Conservation (phyloP, 805 yeast species). For the Candida insectorum region DNA sequence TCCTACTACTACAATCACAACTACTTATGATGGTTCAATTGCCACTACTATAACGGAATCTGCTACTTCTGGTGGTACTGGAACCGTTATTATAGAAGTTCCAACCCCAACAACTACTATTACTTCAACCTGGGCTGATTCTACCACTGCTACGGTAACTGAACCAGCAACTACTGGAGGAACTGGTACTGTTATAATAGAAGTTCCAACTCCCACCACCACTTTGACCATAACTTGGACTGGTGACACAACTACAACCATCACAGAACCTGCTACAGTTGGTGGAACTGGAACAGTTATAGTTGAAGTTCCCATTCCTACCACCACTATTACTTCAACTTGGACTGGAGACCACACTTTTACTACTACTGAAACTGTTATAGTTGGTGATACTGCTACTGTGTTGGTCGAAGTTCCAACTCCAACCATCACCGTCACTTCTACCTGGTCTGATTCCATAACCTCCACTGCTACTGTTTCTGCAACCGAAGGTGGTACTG, state of each 20-base stretch:
- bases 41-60: neutral
- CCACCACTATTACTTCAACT: constrained; percentile 1
- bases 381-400: constrained; percentile 11
- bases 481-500: constrained; percentile 8
- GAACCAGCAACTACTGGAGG: neutral
- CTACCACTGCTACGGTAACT: neutral
- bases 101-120: constrained; percentile 7
- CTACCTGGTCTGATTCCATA: no score
- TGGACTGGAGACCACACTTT: constrained; percentile 8
- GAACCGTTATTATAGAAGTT: constrained; percentile 1
- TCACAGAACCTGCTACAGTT: constrained; percentile 15
- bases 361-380: constrained; percentile 11
- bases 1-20: constrained; percentile 5
- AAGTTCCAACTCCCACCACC: constrained; percentile 18
- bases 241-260: constrained; percentile 15
- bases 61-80: neutral
- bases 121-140: neutral
- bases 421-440: constrained; percentile 5
- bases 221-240: constrained; percentile 18
- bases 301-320: constrained; percentile 14
- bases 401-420: constrained; percentile 15
- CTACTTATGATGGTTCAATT: neutral
- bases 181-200: constrained; percentile 20
- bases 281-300: constrained; percentile 19
- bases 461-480: constrained; percentile 12